These are phyloP conservation scores for Phoma herbarum DNA, from an alignment of 2,329 filamentous ascomycete genomes.

Conservation along the genomic window DNA sequence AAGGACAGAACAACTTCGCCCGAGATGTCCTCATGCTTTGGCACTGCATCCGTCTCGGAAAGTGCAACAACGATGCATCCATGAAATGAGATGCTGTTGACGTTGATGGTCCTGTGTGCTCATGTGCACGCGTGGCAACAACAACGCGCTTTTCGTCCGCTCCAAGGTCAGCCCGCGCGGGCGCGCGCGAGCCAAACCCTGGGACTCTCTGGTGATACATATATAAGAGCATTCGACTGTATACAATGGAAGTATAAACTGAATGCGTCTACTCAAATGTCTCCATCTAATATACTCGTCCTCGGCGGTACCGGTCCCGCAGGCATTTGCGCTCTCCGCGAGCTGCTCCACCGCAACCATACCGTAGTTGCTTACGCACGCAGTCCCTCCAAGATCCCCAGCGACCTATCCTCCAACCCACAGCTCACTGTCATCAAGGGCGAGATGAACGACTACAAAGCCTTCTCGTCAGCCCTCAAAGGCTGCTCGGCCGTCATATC, in stretches of 20 bases:
- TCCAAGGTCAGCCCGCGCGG: background rate
- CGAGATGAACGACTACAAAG: background rate
- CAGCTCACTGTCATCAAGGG: slow-evolving; percentile 2
- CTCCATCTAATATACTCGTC: slow-evolving; percentile 9
- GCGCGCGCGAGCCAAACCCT: background rate
- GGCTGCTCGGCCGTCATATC: background rate
- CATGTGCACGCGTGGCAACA: too few species aligned
- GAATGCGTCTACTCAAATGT: background rate
- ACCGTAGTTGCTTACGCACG: slow-evolving; percentile 5
- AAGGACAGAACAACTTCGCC: too few species aligned
- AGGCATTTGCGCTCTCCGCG: slow-evolving; percentile 9
- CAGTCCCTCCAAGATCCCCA: slow-evolving; percentile 12
- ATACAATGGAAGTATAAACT: too few species aligned
- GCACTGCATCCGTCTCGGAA: too few species aligned
- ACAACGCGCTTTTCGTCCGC: background rate
- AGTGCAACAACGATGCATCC: too few species aligned
- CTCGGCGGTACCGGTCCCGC: slow-evolving; percentile 16
- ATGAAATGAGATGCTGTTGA: background rate
- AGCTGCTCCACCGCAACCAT: slow-evolving; percentile 11
- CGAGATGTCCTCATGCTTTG: too few species aligned
- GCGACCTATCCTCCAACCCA: background rate
- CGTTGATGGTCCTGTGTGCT: too few species aligned
- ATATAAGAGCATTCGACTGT: background rate
- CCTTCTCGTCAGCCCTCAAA: background rate
- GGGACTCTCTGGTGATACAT: background rate